Evolutionary conservation across 2,329 filamentous ascomycete genomes (phyloP).

Genomic region (Pyrenophora teres): DNA sequence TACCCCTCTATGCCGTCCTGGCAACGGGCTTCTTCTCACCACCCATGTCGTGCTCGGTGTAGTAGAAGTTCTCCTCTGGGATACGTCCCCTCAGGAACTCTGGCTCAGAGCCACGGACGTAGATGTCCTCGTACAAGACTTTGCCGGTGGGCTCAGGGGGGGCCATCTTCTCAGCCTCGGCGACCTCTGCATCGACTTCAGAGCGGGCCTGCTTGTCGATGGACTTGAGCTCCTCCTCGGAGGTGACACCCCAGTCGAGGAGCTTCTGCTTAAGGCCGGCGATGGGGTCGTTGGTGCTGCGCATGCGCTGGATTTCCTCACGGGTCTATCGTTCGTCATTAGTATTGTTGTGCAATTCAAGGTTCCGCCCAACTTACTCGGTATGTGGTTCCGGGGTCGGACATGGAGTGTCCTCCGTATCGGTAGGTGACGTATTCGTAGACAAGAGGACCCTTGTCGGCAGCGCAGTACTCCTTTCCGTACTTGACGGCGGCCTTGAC

Average conservation of each 20-base stretch:
- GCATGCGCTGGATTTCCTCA: conserved; percentile 99
- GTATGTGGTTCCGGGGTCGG: conserved; percentile 98
- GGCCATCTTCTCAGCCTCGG: conserved; percentile 85
- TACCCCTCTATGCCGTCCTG: conserved; percentile 34
- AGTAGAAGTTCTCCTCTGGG: conserved; percentile 90
- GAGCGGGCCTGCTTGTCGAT: conserved; percentile 92
- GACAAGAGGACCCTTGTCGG: conserved; percentile 89
- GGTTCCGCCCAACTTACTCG: conserved; percentile 53
- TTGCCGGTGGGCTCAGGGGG: conserved; percentile 76
- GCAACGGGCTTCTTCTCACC: conserved; percentile 42
- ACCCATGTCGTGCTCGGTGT: conserved; percentile 53
- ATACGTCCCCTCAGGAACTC: conserved; percentile 85
- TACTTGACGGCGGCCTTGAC: conserved; percentile 96
- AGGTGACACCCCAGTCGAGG: conserved; percentile 88
- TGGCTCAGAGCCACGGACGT: conserved; percentile 85
- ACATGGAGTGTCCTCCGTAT: conserved; percentile 99
- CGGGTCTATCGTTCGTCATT: conserved; percentile 63
- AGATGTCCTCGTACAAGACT: conserved; percentile 96
- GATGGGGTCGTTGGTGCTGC: conserved; percentile 97
- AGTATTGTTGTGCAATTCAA: background rate
- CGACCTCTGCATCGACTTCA: conserved; percentile 87
- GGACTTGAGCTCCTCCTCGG: conserved; percentile 92
- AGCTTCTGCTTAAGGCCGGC: conserved; percentile 98
- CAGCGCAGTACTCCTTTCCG: conserved; percentile 82
- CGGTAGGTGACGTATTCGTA: conserved; percentile 99